Evolutionary conservation across 257 asterid species (phyloP).

Genomic region (Gentiana macrophylla): DNA sequence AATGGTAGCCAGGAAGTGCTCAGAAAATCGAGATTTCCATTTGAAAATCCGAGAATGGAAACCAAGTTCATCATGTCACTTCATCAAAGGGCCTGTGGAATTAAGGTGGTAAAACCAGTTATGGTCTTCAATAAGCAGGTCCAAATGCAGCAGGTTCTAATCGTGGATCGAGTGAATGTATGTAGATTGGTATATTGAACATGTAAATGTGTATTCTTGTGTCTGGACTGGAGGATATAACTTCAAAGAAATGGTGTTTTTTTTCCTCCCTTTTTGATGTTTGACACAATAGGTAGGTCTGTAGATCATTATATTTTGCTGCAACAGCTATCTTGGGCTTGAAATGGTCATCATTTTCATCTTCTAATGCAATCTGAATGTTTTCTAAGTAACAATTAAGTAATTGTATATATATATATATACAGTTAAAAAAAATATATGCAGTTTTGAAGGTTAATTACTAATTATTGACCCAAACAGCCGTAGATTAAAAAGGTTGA

Average conservation of each 20-base stretch:
- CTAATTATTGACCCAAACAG: too few species aligned
- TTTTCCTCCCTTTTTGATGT: too few species aligned
- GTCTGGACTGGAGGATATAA: slow-evolving; percentile 16
- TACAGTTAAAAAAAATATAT: slow-evolving; percentile 5
- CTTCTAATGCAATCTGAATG: slow-evolving; percentile 20
- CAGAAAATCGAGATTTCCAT: slow-evolving; percentile 26
- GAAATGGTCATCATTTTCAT: neutral
- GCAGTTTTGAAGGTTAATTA: too few species aligned
- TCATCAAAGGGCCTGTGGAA: slow-evolving; percentile 18
- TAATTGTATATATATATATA: slow-evolving; percentile 6
- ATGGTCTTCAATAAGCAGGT: slow-evolving; percentile 19
- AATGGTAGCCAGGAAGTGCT: slow-evolving; percentile 30
- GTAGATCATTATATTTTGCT: too few species aligned
- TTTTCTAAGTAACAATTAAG: neutral
- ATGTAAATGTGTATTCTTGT: neutral
- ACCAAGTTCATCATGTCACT: slow-evolving; percentile 21
- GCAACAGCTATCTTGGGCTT: too few species aligned
- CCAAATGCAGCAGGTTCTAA: slow-evolving; percentile 16
- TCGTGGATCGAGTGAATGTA: slow-evolving; percentile 23
- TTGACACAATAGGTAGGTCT: too few species aligned
- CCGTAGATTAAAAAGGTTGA: too few species aligned
- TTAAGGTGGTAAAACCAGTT: slow-evolving; percentile 17
- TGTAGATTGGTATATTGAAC: slow-evolving; percentile 35
- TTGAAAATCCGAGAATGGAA: slow-evolving; percentile 20
- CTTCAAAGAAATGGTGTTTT: too few species aligned